Evolutionary conservation across 2,329 filamentous ascomycete species (phyloP).

Genomic region (Ophiostoma novo-ulmi): DNA sequence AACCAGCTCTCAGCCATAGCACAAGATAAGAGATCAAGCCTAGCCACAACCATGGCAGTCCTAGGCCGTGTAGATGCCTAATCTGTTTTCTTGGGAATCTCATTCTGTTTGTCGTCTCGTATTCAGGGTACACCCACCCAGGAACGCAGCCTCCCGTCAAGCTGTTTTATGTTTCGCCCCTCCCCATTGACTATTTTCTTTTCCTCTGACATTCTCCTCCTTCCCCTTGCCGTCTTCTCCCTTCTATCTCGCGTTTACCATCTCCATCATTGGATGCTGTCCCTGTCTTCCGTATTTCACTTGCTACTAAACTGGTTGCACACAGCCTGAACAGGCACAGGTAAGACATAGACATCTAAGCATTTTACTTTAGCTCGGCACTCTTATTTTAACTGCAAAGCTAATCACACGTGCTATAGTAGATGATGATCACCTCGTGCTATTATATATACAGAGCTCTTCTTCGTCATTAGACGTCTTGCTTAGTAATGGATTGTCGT

Average conservation of each 20-base stretch:
- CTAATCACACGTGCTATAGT: too few relatives aligned
- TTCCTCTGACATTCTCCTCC: neutral
- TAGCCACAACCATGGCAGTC: neutral
- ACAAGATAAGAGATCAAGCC: neutral
- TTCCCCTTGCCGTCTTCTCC: neutral
- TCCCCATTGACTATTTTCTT: neutral
- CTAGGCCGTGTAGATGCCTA: too few relatives aligned
- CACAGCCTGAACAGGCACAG: neutral
- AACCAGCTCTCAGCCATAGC: neutral
- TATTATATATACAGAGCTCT: too few relatives aligned
- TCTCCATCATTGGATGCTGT: neutral
- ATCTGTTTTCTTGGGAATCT: neutral
- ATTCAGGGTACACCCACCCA: neutral
- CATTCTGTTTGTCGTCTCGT: neutral
- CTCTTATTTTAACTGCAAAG: neutral
- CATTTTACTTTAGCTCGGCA: neutral
- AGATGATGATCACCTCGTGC: too few relatives aligned
- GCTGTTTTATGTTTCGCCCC: neutral
- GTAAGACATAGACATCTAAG: neutral
- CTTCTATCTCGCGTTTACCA: neutral
- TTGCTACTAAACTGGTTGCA: neutral
- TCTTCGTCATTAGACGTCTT: neutral
- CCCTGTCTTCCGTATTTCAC: constrained; percentile 1
- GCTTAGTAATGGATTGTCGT: neutral
- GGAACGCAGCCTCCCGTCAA: neutral